Base-by-base conservation (phyloP, 2,329 filamentous ascomycete genomes). In the Blastomyces gilchristii region DNA sequence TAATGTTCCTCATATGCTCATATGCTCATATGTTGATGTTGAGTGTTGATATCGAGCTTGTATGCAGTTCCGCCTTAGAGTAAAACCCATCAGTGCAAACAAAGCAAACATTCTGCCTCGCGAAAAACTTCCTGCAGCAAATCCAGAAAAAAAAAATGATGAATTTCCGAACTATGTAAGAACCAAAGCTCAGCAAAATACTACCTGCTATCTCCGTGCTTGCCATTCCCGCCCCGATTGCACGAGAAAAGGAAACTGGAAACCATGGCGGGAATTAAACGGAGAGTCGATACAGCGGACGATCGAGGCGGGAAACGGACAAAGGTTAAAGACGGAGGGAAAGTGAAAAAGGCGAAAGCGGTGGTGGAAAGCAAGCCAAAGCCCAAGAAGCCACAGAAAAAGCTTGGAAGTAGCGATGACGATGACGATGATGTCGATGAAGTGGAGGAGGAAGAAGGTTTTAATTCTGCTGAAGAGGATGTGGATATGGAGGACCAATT, bases 381-480 rank as follows among this genome's bases (percentile, higher is more conserved):
- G 71, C 67, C 67, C 66, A 74, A 70, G 65, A 76, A 74, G 66
- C 73, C 74, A 22, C 68, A 69, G 28, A 68, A 71, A 43, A 68
- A 75, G 65, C 68, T 70, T 64, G 68, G 75, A 61, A 74, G 75
- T 28, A 76, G 77, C 64, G 74, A 78, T 11, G 74, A 78, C 9
- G 34, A 39, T n/a, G 54, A 57, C 9, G 37, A 57, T 41, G 34
- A 43, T 37, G 53, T 39, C 11, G 37, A 57, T 22, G 52, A 56
- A 8, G 52, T 22, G 1, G 31, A 18, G 0, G 31, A 37, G 18
- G 52, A 22, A 22, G 31, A 22, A 22, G 18, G 7, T 37, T 37
- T 37, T 7, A 34, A 34, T 28, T 45, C n/a, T 8, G 8, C 9
- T 28, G 81, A 83, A 64, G 82, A 82, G 8, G 82, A 83, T 59